Percentiles rank a stretch among this genome's conserved stretches.
Conservation (phyloP, 1,139 yeast species). For the Blastobotrys ciferrii region DNA sequence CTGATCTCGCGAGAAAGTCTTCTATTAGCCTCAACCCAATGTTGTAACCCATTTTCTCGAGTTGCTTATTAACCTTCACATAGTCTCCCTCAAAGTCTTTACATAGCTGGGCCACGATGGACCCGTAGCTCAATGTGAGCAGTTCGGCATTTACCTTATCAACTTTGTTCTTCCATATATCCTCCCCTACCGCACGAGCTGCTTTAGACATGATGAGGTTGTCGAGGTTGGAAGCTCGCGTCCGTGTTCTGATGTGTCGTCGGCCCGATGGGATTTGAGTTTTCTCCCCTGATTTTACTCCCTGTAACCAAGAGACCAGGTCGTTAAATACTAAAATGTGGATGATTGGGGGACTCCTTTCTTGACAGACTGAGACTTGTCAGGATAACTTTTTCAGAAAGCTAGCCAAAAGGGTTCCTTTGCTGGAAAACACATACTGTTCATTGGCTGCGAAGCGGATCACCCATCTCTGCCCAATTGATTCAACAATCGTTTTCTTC, state of each 20-base stretch:
- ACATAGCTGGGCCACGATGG: conserved; percentile 90
- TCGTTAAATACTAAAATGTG: too few relatives aligned
- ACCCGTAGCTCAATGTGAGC: conserved; percentile 89
- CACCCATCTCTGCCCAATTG: too few relatives aligned
- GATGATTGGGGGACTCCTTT: too few relatives aligned
- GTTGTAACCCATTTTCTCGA: conserved; percentile 92
- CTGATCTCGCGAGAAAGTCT: conserved; percentile 86
- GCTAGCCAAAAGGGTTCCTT: too few relatives aligned
- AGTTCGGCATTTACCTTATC: conserved; percentile 94
- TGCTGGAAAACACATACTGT: too few relatives aligned
- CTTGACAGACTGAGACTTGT: too few relatives aligned
- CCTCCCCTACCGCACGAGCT: conserved; percentile 69
- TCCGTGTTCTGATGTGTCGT: neutral
- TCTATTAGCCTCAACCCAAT: conserved; percentile 90
- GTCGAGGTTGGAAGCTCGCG: neutral
- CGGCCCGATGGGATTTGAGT: neutral
- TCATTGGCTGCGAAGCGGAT: too few relatives aligned
- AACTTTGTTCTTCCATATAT: conserved; percentile 84
- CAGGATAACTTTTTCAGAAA: too few relatives aligned
- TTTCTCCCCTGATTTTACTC: too few relatives aligned
- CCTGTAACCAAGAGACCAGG: too few relatives aligned
- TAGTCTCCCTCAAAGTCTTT: conserved; percentile 78
- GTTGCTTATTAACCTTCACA: conserved; percentile 71
- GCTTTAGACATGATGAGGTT: conserved; percentile 48
- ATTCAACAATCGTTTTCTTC: too few relatives aligned